phyloP scores from a whole-genome alignment of 2,329 filamentous ascomycete species.

The Lecanicillium sp. region DNA sequence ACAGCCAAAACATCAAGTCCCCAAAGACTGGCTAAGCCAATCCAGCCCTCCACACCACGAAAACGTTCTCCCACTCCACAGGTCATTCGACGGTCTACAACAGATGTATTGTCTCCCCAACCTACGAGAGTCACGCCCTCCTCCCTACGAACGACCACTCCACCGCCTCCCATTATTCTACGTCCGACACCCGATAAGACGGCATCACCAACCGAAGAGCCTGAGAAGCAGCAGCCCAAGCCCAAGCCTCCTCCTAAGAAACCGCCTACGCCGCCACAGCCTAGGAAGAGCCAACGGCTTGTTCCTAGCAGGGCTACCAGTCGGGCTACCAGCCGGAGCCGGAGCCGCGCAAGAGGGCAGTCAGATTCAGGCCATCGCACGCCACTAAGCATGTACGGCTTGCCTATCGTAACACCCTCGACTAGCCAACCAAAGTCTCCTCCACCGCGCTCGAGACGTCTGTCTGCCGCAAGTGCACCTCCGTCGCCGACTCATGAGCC shows the following conservation, averaged over 20 bases:
- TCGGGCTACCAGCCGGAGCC: no score
- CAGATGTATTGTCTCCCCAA: constrained; percentile 22
- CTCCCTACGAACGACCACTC: constrained; percentile 18
- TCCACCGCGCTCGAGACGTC: constrained; percentile 11
- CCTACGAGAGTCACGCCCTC: constrained; percentile 24
- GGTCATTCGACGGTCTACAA: constrained; percentile 10
- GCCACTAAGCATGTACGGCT: constrained; percentile 6
- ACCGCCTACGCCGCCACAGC: constrained; percentile 30
- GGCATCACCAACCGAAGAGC: constrained; percentile 19
- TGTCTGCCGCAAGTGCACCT: constrained; percentile 18
- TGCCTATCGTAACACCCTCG: constrained; percentile 8
- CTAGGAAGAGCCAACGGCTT: constrained; percentile 19
- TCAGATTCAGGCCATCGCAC: constrained; percentile 9
- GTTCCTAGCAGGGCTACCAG: neutral
- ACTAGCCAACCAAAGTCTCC: constrained; percentile 9
- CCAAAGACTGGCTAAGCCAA: neutral
- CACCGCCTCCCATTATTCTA: constrained; percentile 19
- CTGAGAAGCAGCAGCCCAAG: constrained; percentile 17
- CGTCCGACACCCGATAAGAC: constrained; percentile 12
- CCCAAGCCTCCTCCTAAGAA: constrained; percentile 17
- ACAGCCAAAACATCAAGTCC: no score
- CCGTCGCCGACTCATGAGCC: constrained; percentile 30
- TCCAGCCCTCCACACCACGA: neutral
- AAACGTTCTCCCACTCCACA: constrained; percentile 12
- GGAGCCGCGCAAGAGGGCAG: constrained; percentile 9